Conservation (phyloP, 768 basidiomycete genomes). For the Pleurotus tuoliensis region DNA sequence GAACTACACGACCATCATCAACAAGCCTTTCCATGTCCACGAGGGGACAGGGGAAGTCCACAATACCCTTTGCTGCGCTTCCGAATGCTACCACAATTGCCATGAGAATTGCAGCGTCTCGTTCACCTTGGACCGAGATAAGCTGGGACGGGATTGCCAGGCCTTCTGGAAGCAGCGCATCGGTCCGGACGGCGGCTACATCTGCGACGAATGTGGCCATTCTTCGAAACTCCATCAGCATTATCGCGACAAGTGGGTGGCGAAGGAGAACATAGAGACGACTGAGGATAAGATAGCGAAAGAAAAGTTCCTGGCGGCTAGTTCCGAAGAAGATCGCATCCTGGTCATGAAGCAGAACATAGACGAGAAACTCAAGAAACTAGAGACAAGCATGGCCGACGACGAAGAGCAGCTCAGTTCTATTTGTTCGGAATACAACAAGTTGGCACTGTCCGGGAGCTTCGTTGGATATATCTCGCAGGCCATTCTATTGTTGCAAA, state of each 20-base stretch:
- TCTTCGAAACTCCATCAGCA: constrained; percentile 11
- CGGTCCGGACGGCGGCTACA: background rate
- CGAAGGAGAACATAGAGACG: constrained; percentile 8
- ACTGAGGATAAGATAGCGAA: constrained; percentile 13
- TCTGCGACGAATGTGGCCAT: constrained; percentile 11
- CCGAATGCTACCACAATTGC: constrained; percentile 13
- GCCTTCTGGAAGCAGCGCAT: constrained; percentile 1
- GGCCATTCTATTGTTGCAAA: constrained; percentile 11
- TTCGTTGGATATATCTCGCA: constrained; percentile 10
- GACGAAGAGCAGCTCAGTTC: constrained; percentile 6
- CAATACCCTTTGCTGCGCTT: constrained; percentile 12
- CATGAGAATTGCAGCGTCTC: constrained; percentile 8
- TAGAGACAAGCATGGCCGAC: constrained; percentile 2
- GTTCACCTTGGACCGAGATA: constrained; percentile 9
- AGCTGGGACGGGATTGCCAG: constrained; percentile 3
- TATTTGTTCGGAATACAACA: constrained; percentile 7
- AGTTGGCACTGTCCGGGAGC: constrained; percentile 12
- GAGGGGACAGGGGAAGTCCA: background rate
- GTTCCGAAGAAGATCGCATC: constrained; percentile 9
- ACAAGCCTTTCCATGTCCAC: constrained; percentile 8
- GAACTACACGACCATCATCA: constrained; percentile 7
- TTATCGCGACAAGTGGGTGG: constrained; percentile 12
- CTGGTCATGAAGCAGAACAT: background rate
- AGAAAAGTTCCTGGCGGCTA: constrained; percentile 10
- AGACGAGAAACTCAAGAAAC: background rate